A percentile compares a stretch with the other conserved stretches of the same genome.
phyloP scores from a whole-genome alignment of 2,329 filamentous ascomycete species.

The Dryadomyces quercus-mongolicae region DNA sequence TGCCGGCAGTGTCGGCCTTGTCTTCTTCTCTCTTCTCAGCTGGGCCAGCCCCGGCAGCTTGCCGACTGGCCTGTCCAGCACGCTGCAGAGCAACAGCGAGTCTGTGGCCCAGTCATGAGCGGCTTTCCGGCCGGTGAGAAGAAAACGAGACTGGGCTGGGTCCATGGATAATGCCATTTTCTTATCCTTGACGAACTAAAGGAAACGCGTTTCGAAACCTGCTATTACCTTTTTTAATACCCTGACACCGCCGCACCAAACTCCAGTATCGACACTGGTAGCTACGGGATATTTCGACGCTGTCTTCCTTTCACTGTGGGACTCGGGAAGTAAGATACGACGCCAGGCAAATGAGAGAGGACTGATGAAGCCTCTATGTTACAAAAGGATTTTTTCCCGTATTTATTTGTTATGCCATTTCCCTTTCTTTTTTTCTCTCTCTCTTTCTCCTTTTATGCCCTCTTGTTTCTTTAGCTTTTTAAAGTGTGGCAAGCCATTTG shows the following conservation, averaged over 20 bases:
- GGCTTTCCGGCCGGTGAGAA: too few relatives aligned
- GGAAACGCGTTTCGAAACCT: background rate
- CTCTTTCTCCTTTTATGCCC: background rate
- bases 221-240: background rate
- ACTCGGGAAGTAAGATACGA: constrained; percentile 5
- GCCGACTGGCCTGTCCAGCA: background rate
- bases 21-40: constrained; percentile 59
- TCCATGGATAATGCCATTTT: too few relatives aligned
- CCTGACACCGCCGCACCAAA: background rate
- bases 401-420: constrained; percentile 7
- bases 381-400: constrained; percentile 4
- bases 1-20: constrained; percentile 48
- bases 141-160: too few relatives aligned
- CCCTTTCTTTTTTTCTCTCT: background rate
- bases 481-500: background rate
- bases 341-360: background rate
- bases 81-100: background rate
- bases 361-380: background rate
- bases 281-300: background rate
- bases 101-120: constrained; percentile 4
- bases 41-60: constrained; percentile 8
- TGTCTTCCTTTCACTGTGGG: constrained; percentile 1
- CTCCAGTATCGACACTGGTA: background rate
- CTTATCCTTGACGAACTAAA: too few relatives aligned
- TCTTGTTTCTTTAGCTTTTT: background rate